Base-by-base conservation (phyloP, 371 early-diverging fungal genomes). In the Dichotomocladium elegans region DNA sequence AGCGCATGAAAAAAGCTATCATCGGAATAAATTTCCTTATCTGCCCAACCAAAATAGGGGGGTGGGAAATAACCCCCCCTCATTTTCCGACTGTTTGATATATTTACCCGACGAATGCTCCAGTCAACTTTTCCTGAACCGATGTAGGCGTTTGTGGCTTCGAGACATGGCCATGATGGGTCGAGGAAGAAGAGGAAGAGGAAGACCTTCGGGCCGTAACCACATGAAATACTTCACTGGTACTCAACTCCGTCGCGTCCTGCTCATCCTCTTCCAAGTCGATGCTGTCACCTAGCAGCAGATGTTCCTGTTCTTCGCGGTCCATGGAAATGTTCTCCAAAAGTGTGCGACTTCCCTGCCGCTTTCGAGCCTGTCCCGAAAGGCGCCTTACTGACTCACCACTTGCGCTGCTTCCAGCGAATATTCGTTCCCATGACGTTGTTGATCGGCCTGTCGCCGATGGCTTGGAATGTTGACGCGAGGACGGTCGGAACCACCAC, bases 1-100 rank as follows among this genome's bases (percentile, higher is more conserved):
- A 79, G 52, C 3, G 56, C 34, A 31, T 74, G 69, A 34, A 79
- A 79, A 43, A 66, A 79, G n/a, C 77, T 76, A 55, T 29, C 14
- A 26, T n/a, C n/a, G n/a, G n/a, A n/a, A n/a, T n/a, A n/a, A n/a
- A n/a, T n/a, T n/a, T n/a, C n/a, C n/a, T n/a, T n/a, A n/a, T n/a
- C n/a, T n/a, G n/a, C n/a, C n/a, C n/a, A n/a, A n/a, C n/a, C n/a
- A n/a, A n/a, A n/a, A n/a, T n/a, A n/a, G n/a, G n/a, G n/a, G n/a
- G n/a, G n/a, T n/a, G n/a, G n/a, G n/a, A n/a, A n/a, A n/a, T n/a
- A n/a, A n/a, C n/a, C n/a, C n/a, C n/a, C n/a, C n/a, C n/a, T n/a
- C n/a, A n/a, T n/a, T n/a, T n/a, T n/a, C n/a, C n/a, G n/a, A n/a
- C n/a, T n/a, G n/a, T n/a, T n/a, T n/a, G 24, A 28, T 33, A 37